Conservation (phyloP, 75 land plant genomes). For the Pinus tabuliformis region DNA sequence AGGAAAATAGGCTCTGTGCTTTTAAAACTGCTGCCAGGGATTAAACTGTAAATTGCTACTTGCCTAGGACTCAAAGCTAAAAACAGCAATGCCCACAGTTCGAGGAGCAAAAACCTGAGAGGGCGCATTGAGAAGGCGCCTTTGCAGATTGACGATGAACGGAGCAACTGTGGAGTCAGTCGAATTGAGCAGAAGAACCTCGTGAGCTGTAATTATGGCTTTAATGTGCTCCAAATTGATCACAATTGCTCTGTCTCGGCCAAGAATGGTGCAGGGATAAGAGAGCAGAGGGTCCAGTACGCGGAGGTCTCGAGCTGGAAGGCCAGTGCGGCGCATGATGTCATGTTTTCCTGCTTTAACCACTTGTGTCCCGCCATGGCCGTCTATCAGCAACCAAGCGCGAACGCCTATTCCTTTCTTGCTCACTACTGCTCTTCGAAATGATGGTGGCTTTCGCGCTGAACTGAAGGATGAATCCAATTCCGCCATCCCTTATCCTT, state of each 20-base stretch:
- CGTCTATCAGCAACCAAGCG: slow-evolving; percentile 57
- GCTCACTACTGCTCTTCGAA: slow-evolving; percentile 7
- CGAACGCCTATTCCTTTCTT: slow-evolving; percentile 56
- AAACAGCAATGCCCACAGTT: too few relatives aligned
- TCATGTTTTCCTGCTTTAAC: slow-evolving; percentile 64
- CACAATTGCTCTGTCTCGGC: slow-evolving; percentile 54
- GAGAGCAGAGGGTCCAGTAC: slow-evolving; percentile 68
- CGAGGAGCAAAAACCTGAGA: neutral
- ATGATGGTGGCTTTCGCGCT: too few relatives aligned
- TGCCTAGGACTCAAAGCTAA: too few relatives aligned
- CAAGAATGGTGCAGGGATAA: slow-evolving; percentile 76
- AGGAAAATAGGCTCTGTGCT: too few relatives aligned
- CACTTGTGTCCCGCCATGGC: slow-evolving; percentile 30
- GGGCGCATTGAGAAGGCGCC: slow-evolving; percentile 20
- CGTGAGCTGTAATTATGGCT: slow-evolving; percentile 62
- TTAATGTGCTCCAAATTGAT: slow-evolving; percentile 60
- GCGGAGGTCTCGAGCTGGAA: slow-evolving; percentile 74
- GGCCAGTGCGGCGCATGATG: slow-evolving; percentile 55
- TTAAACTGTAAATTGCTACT: too few relatives aligned
- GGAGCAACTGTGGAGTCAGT: slow-evolving; percentile 33
- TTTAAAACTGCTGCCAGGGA: too few relatives aligned
- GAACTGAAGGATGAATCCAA: too few relatives aligned
- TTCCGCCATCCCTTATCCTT: too few relatives aligned
- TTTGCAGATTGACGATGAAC: slow-evolving; percentile 34
- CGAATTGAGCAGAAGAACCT: slow-evolving; percentile 54